Conservation (phyloP, 2,329 filamentous ascomycete genomes). For the Rhinocladiella similis region DNA sequence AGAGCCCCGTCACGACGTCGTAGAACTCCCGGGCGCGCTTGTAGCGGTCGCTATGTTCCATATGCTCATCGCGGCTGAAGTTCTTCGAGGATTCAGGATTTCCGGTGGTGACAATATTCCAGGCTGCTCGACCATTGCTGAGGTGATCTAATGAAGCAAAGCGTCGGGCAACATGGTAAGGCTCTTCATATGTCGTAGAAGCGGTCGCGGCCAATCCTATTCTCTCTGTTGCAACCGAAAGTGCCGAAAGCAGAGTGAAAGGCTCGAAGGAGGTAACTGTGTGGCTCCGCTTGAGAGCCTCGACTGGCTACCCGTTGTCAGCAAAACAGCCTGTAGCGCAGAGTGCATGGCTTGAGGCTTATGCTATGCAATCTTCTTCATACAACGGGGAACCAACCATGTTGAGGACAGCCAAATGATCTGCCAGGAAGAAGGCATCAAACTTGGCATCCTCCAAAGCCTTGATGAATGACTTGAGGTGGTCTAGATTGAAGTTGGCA, state of each 20-base stretch:
- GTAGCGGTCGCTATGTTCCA: constrained; percentile 52
- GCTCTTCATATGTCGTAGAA: constrained; percentile 56
- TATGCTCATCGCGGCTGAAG: constrained; percentile 52
- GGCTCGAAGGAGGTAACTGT: constrained; percentile 61
- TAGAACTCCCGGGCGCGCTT: constrained; percentile 55
- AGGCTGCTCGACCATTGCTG: constrained; percentile 52
- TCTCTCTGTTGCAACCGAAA: constrained; percentile 50
- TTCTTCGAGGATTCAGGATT: constrained; percentile 56
- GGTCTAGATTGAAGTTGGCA: constrained; percentile 59
- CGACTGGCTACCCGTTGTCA: constrained; percentile 42
- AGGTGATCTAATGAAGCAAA: constrained; percentile 58
- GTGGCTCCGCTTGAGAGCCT: constrained; percentile 58
- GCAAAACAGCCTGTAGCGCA: too few species aligned
- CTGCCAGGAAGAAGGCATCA: constrained; percentile 59
- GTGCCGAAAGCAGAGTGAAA: constrained; percentile 53
- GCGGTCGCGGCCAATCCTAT: constrained; percentile 57
- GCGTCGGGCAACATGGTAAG: constrained; percentile 55
- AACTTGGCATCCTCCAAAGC: constrained; percentile 57
- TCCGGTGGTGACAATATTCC: constrained; percentile 57
- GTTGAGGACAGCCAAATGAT: constrained; percentile 56
- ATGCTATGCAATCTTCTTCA: too few species aligned
- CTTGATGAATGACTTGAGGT: constrained; percentile 55
- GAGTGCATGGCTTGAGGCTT: too few species aligned
- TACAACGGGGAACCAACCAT: constrained; percentile 33
- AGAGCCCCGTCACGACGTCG: constrained; percentile 54